Conservation (phyloP, 1,139 yeast species). For the Nadsonia starkeyi-henricii region DNA sequence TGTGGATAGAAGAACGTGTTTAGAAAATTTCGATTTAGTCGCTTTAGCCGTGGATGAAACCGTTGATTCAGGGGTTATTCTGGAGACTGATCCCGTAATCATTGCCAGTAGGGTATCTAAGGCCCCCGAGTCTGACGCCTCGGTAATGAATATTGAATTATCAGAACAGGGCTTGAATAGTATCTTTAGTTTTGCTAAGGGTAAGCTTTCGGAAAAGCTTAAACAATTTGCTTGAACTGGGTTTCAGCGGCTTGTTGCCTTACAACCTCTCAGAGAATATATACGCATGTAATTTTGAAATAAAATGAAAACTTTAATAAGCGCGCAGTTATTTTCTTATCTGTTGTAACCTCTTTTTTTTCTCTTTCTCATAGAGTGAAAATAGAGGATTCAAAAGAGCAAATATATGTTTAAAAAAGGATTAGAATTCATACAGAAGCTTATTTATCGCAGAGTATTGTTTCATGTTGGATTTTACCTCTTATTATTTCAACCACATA, state of each 20-base stretch:
- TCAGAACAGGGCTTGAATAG: conserved; percentile 78
- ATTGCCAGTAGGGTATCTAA: conserved; percentile 82
- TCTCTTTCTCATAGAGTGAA: background rate
- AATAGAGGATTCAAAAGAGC: too few relatives aligned
- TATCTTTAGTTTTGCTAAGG: conserved; percentile 83
- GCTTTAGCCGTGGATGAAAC: conserved; percentile 83
- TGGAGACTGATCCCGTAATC: conserved; percentile 79
- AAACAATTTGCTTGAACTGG: conserved; percentile 34
- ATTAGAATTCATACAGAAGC: too few relatives aligned
- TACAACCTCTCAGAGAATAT: background rate
- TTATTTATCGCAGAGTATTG: too few relatives aligned
- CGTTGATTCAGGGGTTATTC: conserved; percentile 68
- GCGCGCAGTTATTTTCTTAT: background rate
- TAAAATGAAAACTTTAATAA: background rate
- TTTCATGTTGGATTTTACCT: too few relatives aligned
- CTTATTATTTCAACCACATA: too few relatives aligned
- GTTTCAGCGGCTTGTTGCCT: conserved; percentile 19
- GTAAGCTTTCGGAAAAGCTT: conserved; percentile 71
- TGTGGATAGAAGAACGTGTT: conserved; percentile 63
- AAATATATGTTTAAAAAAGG: too few relatives aligned
- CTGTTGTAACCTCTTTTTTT: background rate
- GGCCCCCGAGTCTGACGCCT: conserved; percentile 56
- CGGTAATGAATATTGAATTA: conserved; percentile 57
- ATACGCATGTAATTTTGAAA: too few relatives aligned
- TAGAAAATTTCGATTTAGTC: conserved; percentile 77